Base-by-base conservation (phyloP, 2,329 filamentous ascomycete species). In the Fusarium beomiforme region DNA sequence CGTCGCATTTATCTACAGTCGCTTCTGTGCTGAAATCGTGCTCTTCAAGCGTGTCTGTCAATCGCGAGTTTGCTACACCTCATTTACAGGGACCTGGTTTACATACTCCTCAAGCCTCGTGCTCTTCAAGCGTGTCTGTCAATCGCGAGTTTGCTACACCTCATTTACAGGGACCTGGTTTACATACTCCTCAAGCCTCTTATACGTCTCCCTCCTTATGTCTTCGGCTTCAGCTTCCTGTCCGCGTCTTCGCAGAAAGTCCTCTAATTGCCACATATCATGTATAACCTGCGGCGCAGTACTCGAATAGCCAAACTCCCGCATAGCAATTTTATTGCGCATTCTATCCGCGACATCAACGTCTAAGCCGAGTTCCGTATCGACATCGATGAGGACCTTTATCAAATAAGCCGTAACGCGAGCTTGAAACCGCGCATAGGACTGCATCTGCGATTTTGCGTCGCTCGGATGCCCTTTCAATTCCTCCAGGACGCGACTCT, bases 201-300 rank as follows among this genome's bases (percentile, higher is more conserved):
- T 43, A n/a, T 57, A 68, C 5, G 58, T 41, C 4, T 63, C 64
- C 7, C n/a, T 12, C 8, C 50, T 59, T 37, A 69, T 63, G 13
- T 44, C 39, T 11, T 9, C 31, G 4, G 64, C 64, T 36, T 69
- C 54, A 17, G 36, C 26, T 4, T 24, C 10, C 33, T 51, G 21
- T 10, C 59, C 55, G 6, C 29, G n/a, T 11, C 23, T 19, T 10
- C 29, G 42, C 21, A 69, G 31, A 21, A 69, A 36, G 3, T 29
- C 43, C 26, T 69, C 64, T 13, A 69, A 34, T 6, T 53, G 49
- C 65, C 65, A 69, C 41, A 59, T 47, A 5, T 69, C 67, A 9
- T 64, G 44, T 16, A 69, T 69, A 4, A 57, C 36, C 34, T 69
- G 65, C 3, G 67, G 67, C 2, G 54, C 50, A 1, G 43, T 59